Percentiles rank a stretch among this genome's conserved stretches.
These are phyloP conservation scores for Vicia sativa DNA, from an alignment of 306 rosid genomes.

Conservation along the genomic window DNA sequence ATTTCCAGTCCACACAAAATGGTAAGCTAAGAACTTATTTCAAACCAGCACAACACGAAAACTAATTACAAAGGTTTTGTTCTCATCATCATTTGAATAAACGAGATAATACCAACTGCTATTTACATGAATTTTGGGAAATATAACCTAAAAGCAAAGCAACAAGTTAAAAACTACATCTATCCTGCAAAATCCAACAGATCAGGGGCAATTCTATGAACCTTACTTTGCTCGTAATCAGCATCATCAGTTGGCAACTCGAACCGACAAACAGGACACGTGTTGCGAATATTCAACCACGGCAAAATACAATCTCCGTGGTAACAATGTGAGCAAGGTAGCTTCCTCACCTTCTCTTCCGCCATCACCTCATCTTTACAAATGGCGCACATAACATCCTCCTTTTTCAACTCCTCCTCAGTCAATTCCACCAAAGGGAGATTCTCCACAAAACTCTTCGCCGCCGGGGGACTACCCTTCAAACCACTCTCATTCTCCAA, in stretches of 20 bases:
- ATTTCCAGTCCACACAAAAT: slow-evolving; percentile 31
- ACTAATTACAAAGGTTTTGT: slow-evolving; percentile 39
- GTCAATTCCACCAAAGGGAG: slow-evolving; percentile 74
- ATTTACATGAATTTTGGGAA: slow-evolving; percentile 41
- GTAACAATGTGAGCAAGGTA: slow-evolving; percentile 83
- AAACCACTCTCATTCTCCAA: slow-evolving; percentile 62
- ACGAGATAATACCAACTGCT: slow-evolving; percentile 41
- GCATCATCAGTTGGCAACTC: slow-evolving; percentile 90
- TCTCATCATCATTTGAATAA: slow-evolving; percentile 41
- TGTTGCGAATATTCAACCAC: slow-evolving; percentile 82
- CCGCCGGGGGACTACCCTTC: slow-evolving; percentile 82
- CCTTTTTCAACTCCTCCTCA: slow-evolving; percentile 56
- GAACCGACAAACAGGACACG: slow-evolving; percentile 87
- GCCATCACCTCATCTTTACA: slow-evolving; percentile 65
- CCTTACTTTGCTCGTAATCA: slow-evolving; percentile 74
- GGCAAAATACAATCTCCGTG: slow-evolving; percentile 92
- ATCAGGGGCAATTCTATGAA: slow-evolving; percentile 43
- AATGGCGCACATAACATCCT: slow-evolving; percentile 67
- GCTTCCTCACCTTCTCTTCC: slow-evolving; percentile 77
- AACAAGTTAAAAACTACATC: slow-evolving; percentile 46
- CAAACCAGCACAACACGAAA: slow-evolving; percentile 42
- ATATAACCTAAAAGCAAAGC: slow-evolving; percentile 51
- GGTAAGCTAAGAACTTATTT: slow-evolving; percentile 32
- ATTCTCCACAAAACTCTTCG: slow-evolving; percentile 61
- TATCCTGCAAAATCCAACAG: slow-evolving; percentile 47